Evolutionary conservation across 2,329 filamentous ascomycete species (phyloP).

Genomic region (Fusarium napiforme): DNA sequence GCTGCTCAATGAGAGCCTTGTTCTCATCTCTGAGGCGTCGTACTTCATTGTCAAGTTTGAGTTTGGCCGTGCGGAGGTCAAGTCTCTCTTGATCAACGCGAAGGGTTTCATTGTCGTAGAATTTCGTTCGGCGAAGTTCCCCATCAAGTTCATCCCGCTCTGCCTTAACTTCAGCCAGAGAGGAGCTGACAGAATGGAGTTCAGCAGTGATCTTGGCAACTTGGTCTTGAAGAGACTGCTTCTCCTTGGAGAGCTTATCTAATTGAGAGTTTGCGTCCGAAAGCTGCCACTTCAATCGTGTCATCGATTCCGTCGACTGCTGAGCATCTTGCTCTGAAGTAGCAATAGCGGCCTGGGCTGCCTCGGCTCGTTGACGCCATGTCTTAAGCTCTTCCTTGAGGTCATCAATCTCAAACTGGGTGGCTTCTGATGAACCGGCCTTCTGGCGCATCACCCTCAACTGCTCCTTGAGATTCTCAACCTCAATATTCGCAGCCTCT

Average conservation of each 20-base stretch:
- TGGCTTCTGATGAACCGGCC: constrained; percentile 39
- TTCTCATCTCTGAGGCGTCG: constrained; percentile 74
- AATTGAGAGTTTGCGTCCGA: constrained; percentile 69
- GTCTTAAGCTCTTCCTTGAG: constrained; percentile 46
- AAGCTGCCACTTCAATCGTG: constrained; percentile 66
- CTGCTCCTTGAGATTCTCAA: constrained; percentile 38
- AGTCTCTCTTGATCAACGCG: constrained; percentile 75
- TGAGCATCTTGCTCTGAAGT: constrained; percentile 50
- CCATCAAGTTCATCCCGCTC: constrained; percentile 75
- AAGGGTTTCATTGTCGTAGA: constrained; percentile 68
- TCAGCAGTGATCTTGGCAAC: constrained; percentile 69
- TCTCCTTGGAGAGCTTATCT: constrained; percentile 67
- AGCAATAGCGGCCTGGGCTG: constrained; percentile 44
- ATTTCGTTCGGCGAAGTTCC: constrained; percentile 65
- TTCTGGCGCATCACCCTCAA: constrained; percentile 41
- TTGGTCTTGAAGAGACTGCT: constrained; percentile 71
- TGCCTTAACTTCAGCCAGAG: constrained; percentile 67
- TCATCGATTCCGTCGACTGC: constrained; percentile 56
- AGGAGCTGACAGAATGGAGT: constrained; percentile 66
- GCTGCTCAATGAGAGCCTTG: constrained; percentile 64
- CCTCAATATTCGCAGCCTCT: constrained; percentile 53
- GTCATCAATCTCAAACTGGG: constrained; percentile 32
- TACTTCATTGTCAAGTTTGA: constrained; percentile 75
- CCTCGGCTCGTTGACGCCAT: constrained; percentile 38
- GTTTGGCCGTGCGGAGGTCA: constrained; percentile 73